Percentiles rank a stretch among this genome's conserved stretches.
Evolutionary conservation across 768 basidiomycete genomes (phyloP).

Genomic region (Tephrocybe sp.): DNA sequence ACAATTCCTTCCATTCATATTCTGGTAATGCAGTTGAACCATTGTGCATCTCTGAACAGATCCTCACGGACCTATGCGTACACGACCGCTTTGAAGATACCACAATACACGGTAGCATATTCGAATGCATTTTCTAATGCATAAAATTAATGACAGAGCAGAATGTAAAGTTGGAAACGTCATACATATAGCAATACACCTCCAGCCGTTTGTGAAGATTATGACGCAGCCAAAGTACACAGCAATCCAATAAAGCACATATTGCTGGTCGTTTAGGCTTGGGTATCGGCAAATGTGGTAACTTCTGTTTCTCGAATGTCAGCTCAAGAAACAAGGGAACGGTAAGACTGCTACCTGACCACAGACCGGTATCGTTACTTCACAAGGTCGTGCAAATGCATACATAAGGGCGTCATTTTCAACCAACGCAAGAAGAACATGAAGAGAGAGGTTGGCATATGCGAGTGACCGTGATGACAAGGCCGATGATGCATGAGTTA

Average conservation of each 20-base stretch:
- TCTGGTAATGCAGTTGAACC: conserved; percentile 31
- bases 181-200: conserved; percentile 55
- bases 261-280: conserved; percentile 41
- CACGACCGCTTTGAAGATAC: conserved; percentile 50
- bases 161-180: background rate
- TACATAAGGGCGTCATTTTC: conserved; percentile 49
- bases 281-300: conserved; percentile 47
- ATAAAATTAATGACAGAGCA: conserved; percentile 1
- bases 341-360: conserved; percentile 47
- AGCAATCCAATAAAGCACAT: conserved; percentile 65
- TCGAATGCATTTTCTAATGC: conserved; percentile 55
- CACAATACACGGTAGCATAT: conserved; percentile 54
- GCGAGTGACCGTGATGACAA: conserved; percentile 55
- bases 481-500: conserved; percentile 65
- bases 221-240: conserved; percentile 67
- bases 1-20: conserved; percentile 66
- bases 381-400: conserved; percentile 39
- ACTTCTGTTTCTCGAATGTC: conserved; percentile 33
- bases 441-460: conserved; percentile 59
- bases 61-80: conserved; percentile 51
- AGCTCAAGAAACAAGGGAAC: conserved; percentile 1
- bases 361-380: conserved; percentile 51
- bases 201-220: conserved; percentile 65
- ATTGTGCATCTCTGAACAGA: background rate
- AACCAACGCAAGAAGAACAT: conserved; percentile 47